A percentile compares a stretch with the other conserved stretches of the same genome.
Evolutionary conservation across 345 rosid genomes (phyloP).

Genomic region (Euphorbia tirucalli): DNA sequence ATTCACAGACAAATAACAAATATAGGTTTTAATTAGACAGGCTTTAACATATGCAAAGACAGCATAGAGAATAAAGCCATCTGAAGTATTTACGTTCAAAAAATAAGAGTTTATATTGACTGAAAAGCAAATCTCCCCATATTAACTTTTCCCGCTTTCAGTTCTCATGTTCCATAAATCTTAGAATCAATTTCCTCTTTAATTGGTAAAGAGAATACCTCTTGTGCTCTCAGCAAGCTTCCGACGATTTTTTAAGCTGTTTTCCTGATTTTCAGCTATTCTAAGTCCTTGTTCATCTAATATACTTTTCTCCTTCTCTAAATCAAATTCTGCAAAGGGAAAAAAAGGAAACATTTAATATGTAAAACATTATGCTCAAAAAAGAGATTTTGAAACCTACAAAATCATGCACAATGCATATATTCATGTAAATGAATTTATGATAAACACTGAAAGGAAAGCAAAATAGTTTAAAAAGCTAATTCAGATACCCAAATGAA

Average conservation of each 20-base stretch:
- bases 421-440: neutral
- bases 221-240: conserved; percentile 98
- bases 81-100: neutral
- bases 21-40: neutral
- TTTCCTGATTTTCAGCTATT: conserved; percentile 96
- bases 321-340: conserved; percentile 64
- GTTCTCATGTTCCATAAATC: neutral
- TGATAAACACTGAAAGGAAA: neutral
- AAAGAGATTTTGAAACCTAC: neutral
- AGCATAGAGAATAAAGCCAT: neutral
- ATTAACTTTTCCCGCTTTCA: neutral
- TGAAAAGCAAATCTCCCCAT: neutral
- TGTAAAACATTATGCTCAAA: neutral
- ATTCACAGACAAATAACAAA: conserved; percentile 15
- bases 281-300: conserved; percentile 94
- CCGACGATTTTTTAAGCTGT: conserved; percentile 87
- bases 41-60: conserved; percentile 2
- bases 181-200: neutral
- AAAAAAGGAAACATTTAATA: neutral
- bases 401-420: neutral
- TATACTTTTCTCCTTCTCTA: conserved; percentile 85
- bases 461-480: neutral
- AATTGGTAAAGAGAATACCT: conserved; percentile 41
- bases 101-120: neutral
- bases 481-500: neutral